These are phyloP conservation scores for Deinandra increscens DNA, from an alignment of 129 eudicot species.

Conservation along the genomic window DNA sequence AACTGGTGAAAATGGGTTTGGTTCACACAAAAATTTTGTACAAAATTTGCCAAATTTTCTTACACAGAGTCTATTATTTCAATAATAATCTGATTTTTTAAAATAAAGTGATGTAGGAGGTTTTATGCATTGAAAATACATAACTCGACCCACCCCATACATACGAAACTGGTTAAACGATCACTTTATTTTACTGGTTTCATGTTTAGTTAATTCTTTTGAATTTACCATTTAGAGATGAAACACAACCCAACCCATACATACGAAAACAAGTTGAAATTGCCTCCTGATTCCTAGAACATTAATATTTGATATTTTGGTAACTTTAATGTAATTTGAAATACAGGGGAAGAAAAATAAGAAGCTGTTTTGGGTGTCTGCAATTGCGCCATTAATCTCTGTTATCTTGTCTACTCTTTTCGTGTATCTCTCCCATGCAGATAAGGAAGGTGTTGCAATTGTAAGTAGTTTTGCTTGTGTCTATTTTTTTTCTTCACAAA, in stretches of 20 bases:
- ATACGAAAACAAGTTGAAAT: not conserved
- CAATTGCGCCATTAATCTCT: conserved; percentile 72
- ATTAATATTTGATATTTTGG: not conserved
- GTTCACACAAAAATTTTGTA: not conserved
- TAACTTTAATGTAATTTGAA: conserved; percentile 15
- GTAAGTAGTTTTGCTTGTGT: conserved; percentile 47
- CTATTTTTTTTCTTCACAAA: not conserved
- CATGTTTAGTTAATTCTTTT: not conserved
- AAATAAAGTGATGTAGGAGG: not conserved
- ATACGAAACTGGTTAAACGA: too few relatives aligned
- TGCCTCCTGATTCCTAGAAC: not conserved
- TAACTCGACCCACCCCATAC: too few relatives aligned
- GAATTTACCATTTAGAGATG: not conserved
- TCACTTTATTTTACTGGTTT: not conserved
- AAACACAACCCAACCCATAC: not conserved
- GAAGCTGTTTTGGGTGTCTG: conserved; percentile 80
- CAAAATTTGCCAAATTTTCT: not conserved
- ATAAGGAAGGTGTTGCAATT: conserved; percentile 66
- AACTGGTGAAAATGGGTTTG: not conserved
- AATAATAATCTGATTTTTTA: not conserved
- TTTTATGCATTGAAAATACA: not conserved
- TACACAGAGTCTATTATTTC: not conserved
- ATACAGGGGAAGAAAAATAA: conserved; percentile 75
- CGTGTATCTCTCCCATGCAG: conserved; percentile 73
- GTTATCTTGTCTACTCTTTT: conserved; percentile 69